Percentiles rank a stretch among this genome's conserved stretches.
Evolutionary conservation across 495 filamentous ascomycete genomes (phyloP).

Genomic region (Lichina pygmaea): DNA sequence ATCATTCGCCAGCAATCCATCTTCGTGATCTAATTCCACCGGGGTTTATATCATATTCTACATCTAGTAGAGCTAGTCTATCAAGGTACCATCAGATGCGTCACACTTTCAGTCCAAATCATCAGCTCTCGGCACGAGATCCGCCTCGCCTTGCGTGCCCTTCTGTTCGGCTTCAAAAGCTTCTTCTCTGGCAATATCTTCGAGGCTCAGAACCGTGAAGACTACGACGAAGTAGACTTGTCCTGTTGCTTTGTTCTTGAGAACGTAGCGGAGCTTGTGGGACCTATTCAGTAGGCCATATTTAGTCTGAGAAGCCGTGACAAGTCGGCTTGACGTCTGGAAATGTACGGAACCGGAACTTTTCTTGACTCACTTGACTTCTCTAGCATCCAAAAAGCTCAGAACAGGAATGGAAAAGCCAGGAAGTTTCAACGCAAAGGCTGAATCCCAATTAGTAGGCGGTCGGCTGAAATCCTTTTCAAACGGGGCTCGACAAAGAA

Average conservation of each 20-base stretch:
- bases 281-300: constrained; percentile 16
- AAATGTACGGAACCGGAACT: constrained; percentile 12
- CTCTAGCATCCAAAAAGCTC: constrained; percentile 45
- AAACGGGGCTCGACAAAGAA: too few relatives aligned
- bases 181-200: not conserved
- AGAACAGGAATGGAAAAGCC: constrained; percentile 52
- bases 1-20: too few relatives aligned
- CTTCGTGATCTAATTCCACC: too few relatives aligned
- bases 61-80: too few relatives aligned
- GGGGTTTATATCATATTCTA: too few relatives aligned
- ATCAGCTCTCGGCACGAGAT: not conserved
- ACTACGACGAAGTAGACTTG: constrained; percentile 52
- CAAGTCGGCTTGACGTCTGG: constrained; percentile 6
- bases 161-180: too few relatives aligned
- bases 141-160: too few relatives aligned
- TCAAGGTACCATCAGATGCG: too few relatives aligned
- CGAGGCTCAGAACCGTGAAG: constrained; percentile 35
- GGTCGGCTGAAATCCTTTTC: not conserved
- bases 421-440: constrained; percentile 32
- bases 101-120: not conserved
- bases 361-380: constrained; percentile 22
- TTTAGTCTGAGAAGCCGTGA: constrained; percentile 1
- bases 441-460: not conserved
- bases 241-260: constrained; percentile 45
- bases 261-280: constrained; percentile 60